Evolutionary conservation across 106 monocot genomes (phyloP).

Genomic region (Cymbidium sinense): DNA sequence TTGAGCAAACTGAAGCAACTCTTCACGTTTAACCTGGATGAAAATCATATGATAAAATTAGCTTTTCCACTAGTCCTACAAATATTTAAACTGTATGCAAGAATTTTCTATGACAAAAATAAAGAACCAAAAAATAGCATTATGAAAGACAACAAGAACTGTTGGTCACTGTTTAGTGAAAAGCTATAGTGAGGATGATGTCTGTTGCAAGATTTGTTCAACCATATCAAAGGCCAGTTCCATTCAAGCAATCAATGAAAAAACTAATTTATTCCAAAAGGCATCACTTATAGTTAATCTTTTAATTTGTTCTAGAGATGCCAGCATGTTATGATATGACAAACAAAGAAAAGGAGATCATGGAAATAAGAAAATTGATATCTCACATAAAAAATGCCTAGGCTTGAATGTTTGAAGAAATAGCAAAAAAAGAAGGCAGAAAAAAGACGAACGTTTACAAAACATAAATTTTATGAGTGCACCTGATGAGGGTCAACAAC

Average conservation of each 20-base stretch:
- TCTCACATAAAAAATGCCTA: background rate
- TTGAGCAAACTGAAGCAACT: slow-evolving; percentile 95
- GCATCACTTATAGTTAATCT: background rate
- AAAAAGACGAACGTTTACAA: background rate
- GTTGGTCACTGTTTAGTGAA: background rate
- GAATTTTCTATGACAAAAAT: background rate
- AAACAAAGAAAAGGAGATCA: background rate
- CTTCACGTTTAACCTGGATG: slow-evolving; percentile 83
- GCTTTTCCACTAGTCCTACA: background rate
- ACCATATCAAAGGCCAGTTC: background rate
- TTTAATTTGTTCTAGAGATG: background rate
- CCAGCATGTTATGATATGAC: too few relatives aligned
- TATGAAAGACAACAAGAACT: background rate
- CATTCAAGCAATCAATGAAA: background rate
- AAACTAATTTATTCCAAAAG: background rate
- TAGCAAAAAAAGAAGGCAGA: background rate
- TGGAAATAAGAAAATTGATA: background rate
- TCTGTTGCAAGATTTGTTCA: background rate
- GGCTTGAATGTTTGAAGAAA: background rate
- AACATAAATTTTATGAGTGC: background rate
- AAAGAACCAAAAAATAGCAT: background rate
- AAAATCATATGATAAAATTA: background rate
- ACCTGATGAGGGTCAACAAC: background rate
- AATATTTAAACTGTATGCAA: background rate
- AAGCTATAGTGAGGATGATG: background rate